Conservation (phyloP, 164 flowering plant genomes). For the Nelumbo lutea region DNA sequence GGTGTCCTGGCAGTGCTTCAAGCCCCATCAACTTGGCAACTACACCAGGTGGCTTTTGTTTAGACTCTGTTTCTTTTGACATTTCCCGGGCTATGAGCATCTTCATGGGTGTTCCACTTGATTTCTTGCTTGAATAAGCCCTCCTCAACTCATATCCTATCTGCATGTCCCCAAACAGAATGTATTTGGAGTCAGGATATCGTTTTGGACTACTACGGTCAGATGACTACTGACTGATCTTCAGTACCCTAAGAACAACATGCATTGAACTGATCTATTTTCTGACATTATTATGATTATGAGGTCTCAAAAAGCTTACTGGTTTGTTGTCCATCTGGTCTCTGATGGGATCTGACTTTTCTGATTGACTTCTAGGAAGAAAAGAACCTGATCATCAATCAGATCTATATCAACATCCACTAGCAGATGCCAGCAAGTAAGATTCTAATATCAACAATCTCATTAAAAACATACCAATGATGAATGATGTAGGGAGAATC, state of each 20-base stretch:
- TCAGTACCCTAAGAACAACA: neutral
- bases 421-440: neutral
- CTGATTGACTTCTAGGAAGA: constrained; percentile 44
- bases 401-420: neutral
- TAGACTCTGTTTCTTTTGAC: constrained; percentile 68
- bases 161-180: constrained; percentile 34
- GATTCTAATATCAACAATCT: neutral
- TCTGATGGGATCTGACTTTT: constrained; percentile 33
- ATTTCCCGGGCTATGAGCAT: constrained; percentile 87
- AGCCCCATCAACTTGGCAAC: constrained; percentile 98
- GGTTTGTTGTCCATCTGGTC: constrained; percentile 50
- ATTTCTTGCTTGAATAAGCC: constrained; percentile 42
- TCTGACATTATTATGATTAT: neutral
- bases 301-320: constrained; percentile 29
- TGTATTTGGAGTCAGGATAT: constrained; percentile 5
- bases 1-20: constrained; percentile 63
- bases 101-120: constrained; percentile 83
- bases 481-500: no score
- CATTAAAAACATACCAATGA: neutral
- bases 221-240: neutral
- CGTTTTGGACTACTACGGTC: neutral
- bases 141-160: constrained; percentile 43
- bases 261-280: neutral
- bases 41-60: constrained; percentile 61
- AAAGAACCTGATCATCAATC: constrained; percentile 36